Percentiles rank a stretch among this genome's conserved stretches.
These are phyloP conservation scores for Annulohypoxylon nitens DNA, from an alignment of 495 filamentous ascomycete genomes.

Conservation along the genomic window DNA sequence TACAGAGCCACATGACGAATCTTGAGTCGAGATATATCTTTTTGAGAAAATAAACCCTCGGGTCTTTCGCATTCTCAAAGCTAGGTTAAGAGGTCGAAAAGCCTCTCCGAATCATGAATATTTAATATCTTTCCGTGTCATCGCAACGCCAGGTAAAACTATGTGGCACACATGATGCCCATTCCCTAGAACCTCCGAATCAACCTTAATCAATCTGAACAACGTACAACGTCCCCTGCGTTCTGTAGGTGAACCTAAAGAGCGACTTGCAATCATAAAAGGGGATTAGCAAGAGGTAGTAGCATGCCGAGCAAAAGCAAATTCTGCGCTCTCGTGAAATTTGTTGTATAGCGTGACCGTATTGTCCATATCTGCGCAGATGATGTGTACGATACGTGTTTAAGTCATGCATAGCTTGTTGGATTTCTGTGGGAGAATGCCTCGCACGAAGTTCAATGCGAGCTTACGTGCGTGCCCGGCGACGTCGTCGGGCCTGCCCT, in stretches of 20 bases:
- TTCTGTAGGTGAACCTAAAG: slow-evolving; percentile 45
- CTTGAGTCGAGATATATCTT: slow-evolving; percentile 1
- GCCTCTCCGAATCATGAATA: slow-evolving; percentile 32
- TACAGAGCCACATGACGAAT: not conserved
- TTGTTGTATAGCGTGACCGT: slow-evolving; percentile 37
- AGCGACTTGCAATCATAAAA: slow-evolving; percentile 40
- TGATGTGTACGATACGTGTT: slow-evolving; percentile 29
- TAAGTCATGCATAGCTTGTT: slow-evolving; percentile 53
- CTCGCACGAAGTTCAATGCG: slow-evolving; percentile 61
- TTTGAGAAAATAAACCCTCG: slow-evolving; percentile 34
- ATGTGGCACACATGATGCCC: slow-evolving; percentile 53
- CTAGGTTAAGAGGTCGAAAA: slow-evolving; percentile 19
- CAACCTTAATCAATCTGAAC: slow-evolving; percentile 43
- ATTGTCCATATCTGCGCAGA: slow-evolving; percentile 37
- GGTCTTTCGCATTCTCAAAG: slow-evolving; percentile 48
- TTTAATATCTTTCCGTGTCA: slow-evolving; percentile 40
- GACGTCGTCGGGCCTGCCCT: slow-evolving; percentile 51
- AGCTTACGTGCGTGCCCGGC: slow-evolving; percentile 55
- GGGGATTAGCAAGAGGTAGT: slow-evolving; percentile 23
- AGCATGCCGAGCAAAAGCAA: slow-evolving; percentile 33
- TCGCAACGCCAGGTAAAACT: slow-evolving; percentile 36
- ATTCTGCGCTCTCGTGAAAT: slow-evolving; percentile 29
- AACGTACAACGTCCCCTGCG: slow-evolving; percentile 37
- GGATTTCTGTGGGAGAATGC: slow-evolving; percentile 50
- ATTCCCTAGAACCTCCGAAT: slow-evolving; percentile 48